These are phyloP conservation scores for Ceratobasidium sp. DNA, from an alignment of 1,284 basidiomycete genomes.

Conservation along the genomic window DNA sequence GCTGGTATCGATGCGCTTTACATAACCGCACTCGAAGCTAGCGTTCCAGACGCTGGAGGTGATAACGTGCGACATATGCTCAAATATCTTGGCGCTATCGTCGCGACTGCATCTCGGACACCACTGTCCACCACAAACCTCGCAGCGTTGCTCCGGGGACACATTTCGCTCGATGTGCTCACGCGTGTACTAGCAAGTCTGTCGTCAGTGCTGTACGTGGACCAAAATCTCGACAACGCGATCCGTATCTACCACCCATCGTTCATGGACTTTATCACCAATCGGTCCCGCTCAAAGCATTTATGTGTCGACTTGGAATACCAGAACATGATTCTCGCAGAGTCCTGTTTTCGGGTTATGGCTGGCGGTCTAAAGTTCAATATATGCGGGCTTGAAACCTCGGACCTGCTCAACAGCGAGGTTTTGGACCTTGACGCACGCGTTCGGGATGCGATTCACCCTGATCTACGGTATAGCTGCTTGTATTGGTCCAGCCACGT, in stretches of 20 bases:
- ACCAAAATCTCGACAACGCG: not conserved
- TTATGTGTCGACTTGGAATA: not conserved
- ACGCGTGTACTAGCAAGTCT: not conserved
- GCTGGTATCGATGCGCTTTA: not conserved
- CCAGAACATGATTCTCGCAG: constrained; percentile 10
- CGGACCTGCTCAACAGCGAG: constrained; percentile 12
- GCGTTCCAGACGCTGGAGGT: not conserved
- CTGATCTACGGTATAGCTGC: constrained; percentile 26
- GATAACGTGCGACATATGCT: too few species aligned
- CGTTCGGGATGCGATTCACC: not conserved
- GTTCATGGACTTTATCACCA: not conserved
- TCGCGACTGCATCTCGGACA: too few species aligned
- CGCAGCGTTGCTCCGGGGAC: too few species aligned
- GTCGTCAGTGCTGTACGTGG: constrained; percentile 19
- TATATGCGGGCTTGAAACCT: constrained; percentile 27
- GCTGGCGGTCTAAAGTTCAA: not conserved
- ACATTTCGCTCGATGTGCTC: too few species aligned
- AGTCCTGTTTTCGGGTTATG: constrained; percentile 12
- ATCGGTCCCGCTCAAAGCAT: not conserved
- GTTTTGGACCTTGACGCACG: not conserved
- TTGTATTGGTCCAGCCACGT: constrained; percentile 20
- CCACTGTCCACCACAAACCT: too few species aligned
- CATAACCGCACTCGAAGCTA: not conserved
- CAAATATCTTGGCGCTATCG: too few species aligned
- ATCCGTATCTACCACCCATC: constrained; percentile 39